Evolutionary conservation across 768 basidiomycete species (phyloP), one percentile per base, ranked within the genome.

Genomic region (Boletales sp.): DNA sequence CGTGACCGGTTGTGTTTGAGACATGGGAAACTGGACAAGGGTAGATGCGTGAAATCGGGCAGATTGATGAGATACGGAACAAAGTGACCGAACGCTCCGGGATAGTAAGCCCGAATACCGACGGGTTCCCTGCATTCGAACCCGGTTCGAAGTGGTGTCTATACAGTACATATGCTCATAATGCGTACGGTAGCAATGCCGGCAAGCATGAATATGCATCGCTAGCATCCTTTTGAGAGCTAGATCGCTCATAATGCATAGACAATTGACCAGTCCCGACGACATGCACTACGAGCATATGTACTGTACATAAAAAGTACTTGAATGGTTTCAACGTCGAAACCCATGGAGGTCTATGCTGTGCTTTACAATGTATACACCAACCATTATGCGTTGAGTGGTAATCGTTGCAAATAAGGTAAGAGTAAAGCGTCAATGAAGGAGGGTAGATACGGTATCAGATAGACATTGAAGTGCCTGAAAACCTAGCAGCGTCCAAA

Each of bases 391-490:
- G 38, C 41, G 42, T 48, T 42, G 51, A 54, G 42, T 40, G 58
- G 39, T 52, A 57, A 50, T 42, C n/a, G 40, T 40, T 41, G 45
- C 46, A 53, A 53, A 47, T 51, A 55, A 54, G 34, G 40, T 62
- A 34, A 65, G 53, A 41, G 44, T 54, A 63, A 48, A 60, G 44
- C 31, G 61, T 59, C 59, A 54, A 67, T 43, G 68, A 67, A 51
- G n/a, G 56, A 40, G 53, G 43, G 52, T 56, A 56, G 47, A 51
- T 50, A 52, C 43, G 50, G 54, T 53, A 55, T 42, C 47, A 40
- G 48, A 54, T 54, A 49, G 59, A 55, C 56, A 60, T 56, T 35
- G 30, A 34, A 58, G 43, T 45, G 53, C 58, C 52, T 57, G 58
- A 24, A 49, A 56, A 53, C 43, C 39, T 45, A 39, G 50, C 51